A percentile compares a stretch with the other conserved stretches of the same genome.
These are phyloP conservation scores for Talaromyces sp. DNA, from an alignment of 2,329 filamentous ascomycete genomes.

Conservation along the genomic window DNA sequence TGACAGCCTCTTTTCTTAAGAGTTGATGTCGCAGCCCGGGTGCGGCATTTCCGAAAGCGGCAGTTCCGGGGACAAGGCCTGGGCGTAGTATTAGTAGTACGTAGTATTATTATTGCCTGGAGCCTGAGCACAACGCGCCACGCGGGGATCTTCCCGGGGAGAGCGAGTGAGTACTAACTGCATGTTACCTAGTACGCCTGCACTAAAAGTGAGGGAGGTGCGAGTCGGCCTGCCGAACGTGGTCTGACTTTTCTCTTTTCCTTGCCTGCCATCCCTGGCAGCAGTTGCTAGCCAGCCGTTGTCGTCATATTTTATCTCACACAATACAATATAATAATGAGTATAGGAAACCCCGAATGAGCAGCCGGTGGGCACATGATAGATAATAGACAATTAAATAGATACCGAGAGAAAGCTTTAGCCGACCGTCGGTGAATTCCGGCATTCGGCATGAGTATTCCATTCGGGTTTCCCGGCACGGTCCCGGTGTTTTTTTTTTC, in stretches of 20 bases:
- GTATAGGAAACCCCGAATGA: no score
- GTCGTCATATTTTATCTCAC: not conserved
- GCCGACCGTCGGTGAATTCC: not conserved
- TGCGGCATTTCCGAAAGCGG: not conserved
- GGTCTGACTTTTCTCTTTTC: not conserved
- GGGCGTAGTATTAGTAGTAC: not conserved
- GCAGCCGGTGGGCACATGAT: no score
- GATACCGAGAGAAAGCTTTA: not conserved
- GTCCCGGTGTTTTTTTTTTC: not conserved
- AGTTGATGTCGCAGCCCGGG: not conserved
- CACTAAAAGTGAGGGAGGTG: not conserved
- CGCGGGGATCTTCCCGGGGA: not conserved
- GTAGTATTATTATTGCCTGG: not conserved
- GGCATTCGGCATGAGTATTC: not conserved
- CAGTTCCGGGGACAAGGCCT: conserved; percentile 2
- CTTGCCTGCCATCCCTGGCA: not conserved
- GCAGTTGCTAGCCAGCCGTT: not conserved
- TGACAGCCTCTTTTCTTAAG: not conserved
- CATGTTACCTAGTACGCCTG: no score
- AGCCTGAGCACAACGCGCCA: not conserved
- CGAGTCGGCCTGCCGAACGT: not conserved
- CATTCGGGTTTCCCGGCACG: not conserved
- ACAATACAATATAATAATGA: no score
- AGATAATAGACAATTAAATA: not conserved
- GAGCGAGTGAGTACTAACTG: not conserved